A percentile compares a stretch with the other conserved stretches of the same genome.
Evolutionary conservation across 306 rosid genomes (phyloP).

Genomic region (Calophaca sinica): DNA sequence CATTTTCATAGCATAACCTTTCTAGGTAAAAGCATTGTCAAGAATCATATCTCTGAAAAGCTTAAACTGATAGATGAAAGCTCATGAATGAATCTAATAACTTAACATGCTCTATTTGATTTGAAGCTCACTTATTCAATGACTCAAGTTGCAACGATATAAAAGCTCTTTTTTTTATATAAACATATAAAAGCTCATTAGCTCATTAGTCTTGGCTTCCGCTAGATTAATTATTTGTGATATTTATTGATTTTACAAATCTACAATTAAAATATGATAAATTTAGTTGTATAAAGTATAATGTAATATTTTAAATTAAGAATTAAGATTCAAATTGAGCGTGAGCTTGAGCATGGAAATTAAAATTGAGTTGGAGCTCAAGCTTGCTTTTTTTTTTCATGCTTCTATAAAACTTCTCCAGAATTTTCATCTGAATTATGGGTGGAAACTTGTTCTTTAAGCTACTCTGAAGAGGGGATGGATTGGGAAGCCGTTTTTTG

Average conservation of each 20-base stretch:
- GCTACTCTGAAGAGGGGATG: constrained; percentile 24
- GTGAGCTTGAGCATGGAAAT: constrained; percentile 12
- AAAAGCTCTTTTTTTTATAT: background rate
- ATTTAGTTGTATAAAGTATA: background rate
- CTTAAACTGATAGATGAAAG: background rate
- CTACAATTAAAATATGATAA: background rate
- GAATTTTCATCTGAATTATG: constrained; percentile 11
- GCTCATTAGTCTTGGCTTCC: constrained; percentile 10
- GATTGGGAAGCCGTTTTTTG: no score
- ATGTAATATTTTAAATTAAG: background rate
- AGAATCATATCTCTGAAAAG: constrained; percentile 14
- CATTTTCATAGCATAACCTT: constrained; percentile 9
- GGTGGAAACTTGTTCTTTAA: constrained; percentile 21
- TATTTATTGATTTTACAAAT: no score
- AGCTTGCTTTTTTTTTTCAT: background rate
- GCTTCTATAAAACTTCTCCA: constrained; percentile 15
- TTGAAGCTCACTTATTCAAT: background rate
- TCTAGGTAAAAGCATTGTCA: constrained; percentile 25
- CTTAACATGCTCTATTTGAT: constrained; percentile 1
- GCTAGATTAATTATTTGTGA: background rate
- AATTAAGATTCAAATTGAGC: background rate
- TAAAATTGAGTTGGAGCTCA: background rate
- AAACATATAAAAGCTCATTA: no score
- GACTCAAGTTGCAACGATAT: constrained; percentile 14
- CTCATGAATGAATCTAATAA: background rate